Base-by-base conservation (phyloP, 768 basidiomycete genomes). In the Amanita jacksonii region DNA sequence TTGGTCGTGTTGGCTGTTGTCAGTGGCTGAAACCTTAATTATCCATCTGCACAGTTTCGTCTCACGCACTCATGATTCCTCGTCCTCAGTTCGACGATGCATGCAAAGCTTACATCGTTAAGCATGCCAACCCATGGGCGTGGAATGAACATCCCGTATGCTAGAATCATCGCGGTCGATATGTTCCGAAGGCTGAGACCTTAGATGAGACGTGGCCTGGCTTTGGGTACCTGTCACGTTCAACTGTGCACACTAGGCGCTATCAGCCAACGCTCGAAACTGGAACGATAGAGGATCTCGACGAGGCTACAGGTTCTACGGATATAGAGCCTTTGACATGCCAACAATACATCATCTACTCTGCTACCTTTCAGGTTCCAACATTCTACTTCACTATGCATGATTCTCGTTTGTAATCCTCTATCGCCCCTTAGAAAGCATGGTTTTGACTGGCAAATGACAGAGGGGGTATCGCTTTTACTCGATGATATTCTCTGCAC, bases 301-400 rank as follows among this genome's bases (percentile, higher is more conserved):
- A 60, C 22, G 62, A 64, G 27, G 22, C 50, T 10, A 6, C 51
- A 12, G 37, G 52, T 8, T 33, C 51, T 42, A 41, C 49, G 22
- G 46, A 49, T 3, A 48, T 47, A 7, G 62, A 66, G 41, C 52
- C 60, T 32, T 51, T 85, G 31, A 66, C 59, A 27, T 77, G 69
- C 49, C 62, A 64, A 37, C 82, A 91, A 60, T 81, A 76, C 47
- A 64, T 93, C 42, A 81, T 80, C 24, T 83, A 77, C 57, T 91
- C 88, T 20, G 64, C 81, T 8, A 82, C 85, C 0, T 94, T 83
- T 57, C 76, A 73, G 53, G 86, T 88, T 1, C 91, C 91, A 5
- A 73, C 79, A 1, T 83, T 94, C 54, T 92, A 90, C 63, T 90
- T 93, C 61, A 73, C 75, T 3, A 61, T 84, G 10, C 72, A 81